Evolutionary conservation across 805 yeast species (phyloP), one percentile per base, ranked within the genome.

Genomic region (Yarrowia sp.): DNA sequence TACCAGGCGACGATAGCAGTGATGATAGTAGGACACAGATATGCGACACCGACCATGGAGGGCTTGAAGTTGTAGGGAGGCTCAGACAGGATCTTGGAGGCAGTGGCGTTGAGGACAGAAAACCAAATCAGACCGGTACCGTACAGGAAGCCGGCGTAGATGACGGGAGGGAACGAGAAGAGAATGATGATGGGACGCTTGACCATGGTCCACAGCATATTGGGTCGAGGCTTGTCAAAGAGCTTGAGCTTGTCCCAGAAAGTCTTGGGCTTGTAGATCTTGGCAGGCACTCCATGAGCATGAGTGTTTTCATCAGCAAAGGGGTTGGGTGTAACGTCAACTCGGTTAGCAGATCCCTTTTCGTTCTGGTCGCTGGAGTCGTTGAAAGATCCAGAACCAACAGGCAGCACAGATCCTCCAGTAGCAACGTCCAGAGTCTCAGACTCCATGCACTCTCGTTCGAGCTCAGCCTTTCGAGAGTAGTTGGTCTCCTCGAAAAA

Each of bases 401-500:
- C 16, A 14, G 45, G 59, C 3, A 19, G 26, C 19, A 53, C 45
- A 15, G 35, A 19, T 22, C 46, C 63, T 41, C 63, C 63, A 26
- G 8, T 35, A 8, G 46, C 19, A 14, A 32, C 59, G 36, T 58
- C 19, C 32, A 26, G 36, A 26, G 26, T 59, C 69, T 49, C 16
- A 10, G 46, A 41, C 48, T 56, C 63, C 22, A 56, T 11, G 38
- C 15, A 41, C 48, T 56, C 63, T 41, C 48, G 36, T 11, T 56
- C 48, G 22, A 56, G 40, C 22, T 41, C 63, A 2, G 48, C 48
- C 48, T 56, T 56, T 41, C 63, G 63, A 8, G 48, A 56, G 63
- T 56, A 70, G 43, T 69, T 45, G 32, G 71, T 50, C 46, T 70
- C 71, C 16, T 70, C 71, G n/a, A 70, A 38, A 43, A 52, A 49